A percentile compares a stretch with the other conserved stretches of the same genome.
Evolutionary conservation across 2,329 filamentous ascomycete genomes (phyloP).

Genomic region (Helminthosporium solani): DNA sequence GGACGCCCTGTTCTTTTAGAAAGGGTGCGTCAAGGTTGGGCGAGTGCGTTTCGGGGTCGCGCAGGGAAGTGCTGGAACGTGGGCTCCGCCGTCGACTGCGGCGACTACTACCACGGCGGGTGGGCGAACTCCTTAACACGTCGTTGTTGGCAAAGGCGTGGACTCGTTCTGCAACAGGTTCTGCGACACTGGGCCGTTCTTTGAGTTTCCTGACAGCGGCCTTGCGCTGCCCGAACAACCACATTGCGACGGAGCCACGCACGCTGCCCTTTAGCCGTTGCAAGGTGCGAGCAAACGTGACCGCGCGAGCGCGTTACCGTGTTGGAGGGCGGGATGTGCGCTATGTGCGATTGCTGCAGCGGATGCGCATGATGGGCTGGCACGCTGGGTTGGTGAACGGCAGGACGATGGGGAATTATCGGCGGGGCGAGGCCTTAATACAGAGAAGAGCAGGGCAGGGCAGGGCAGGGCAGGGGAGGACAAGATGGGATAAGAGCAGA

Average conservation of each 20-base stretch:
- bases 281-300: slow-evolving; percentile 18
- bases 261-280: too few relatives aligned
- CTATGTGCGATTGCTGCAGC: slow-evolving; percentile 16
- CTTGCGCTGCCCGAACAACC: slow-evolving; percentile 77
- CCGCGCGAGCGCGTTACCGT: slow-evolving; percentile 19
- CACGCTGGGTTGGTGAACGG: neutral
- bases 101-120: slow-evolving; percentile 32
- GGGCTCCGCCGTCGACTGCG: slow-evolving; percentile 30
- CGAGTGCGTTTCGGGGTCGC: slow-evolving; percentile 30
- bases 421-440: slow-evolving; percentile 6
- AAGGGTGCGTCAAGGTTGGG: slow-evolving; percentile 19
- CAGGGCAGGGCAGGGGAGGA: too few relatives aligned
- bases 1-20: slow-evolving; percentile 19
- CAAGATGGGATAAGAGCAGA: too few relatives aligned
- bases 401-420: neutral
- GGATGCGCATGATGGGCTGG: slow-evolving; percentile 13
- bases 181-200: slow-evolving; percentile 51
- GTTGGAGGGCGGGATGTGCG: slow-evolving; percentile 12
- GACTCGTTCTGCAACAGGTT: slow-evolving; percentile 53
- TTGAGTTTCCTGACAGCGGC: slow-evolving; percentile 53
- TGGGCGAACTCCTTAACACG: slow-evolving; percentile 20
- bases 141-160: slow-evolving; percentile 23
- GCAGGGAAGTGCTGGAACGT: slow-evolving; percentile 35
- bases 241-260: slow-evolving; percentile 65
- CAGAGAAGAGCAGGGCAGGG: too few relatives aligned